Conservation (phyloP, 441 rosid genomes). For the Corymbia citriodora region DNA sequence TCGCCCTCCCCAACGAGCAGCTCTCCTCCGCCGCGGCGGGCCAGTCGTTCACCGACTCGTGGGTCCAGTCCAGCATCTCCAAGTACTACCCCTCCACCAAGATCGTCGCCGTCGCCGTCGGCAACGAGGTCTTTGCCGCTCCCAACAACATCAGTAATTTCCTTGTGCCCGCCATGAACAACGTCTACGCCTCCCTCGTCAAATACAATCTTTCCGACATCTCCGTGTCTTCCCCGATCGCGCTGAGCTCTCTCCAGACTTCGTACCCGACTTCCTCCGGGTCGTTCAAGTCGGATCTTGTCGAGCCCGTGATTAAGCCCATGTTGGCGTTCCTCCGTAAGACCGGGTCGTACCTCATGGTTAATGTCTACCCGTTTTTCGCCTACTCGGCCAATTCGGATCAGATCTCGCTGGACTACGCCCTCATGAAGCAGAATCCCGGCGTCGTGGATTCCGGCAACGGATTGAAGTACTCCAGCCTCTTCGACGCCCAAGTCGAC, state of each 20-base stretch:
- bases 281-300: constrained; percentile 46
- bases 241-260: constrained; percentile 42
- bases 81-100: constrained; percentile 51
- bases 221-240: constrained; percentile 70
- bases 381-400: constrained; percentile 63
- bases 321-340: constrained; percentile 56
- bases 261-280: constrained; percentile 86
- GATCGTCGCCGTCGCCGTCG: constrained; percentile 81
- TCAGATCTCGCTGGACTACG: constrained; percentile 60
- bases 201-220: constrained; percentile 43
- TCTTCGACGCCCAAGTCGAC: constrained; percentile 82
- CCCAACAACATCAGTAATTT: constrained; percentile 50
- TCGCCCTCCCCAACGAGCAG: constrained; percentile 75
- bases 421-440: constrained; percentile 52
- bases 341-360: constrained; percentile 66
- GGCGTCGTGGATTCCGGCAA: constrained; percentile 74
- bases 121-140: constrained; percentile 84
- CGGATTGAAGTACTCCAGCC: constrained; percentile 59
- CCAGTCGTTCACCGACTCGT: constrained; percentile 57
- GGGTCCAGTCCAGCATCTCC: constrained; percentile 65
- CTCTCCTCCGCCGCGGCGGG: constrained; percentile 54
- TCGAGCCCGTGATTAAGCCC: constrained; percentile 67
- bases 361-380: constrained; percentile 78
- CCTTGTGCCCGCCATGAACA: constrained; percentile 81
- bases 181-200: constrained; percentile 48